These are phyloP conservation scores for Globisporangium megalacanthum DNA, from an alignment of 352 stramenopile genomes.

Conservation along the genomic window DNA sequence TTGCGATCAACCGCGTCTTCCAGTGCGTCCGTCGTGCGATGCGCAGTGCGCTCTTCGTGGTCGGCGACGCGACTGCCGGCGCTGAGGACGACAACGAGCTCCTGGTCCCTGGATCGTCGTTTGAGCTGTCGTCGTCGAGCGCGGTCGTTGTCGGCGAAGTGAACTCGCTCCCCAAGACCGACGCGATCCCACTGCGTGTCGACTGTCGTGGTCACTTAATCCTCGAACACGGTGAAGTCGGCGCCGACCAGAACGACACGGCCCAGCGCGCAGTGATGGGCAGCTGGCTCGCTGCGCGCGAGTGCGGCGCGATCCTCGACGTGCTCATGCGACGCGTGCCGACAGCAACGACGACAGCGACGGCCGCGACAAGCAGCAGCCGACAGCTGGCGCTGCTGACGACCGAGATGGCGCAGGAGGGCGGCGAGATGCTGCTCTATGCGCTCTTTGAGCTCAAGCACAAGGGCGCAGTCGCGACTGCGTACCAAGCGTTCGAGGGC, in stretches of 20 bases:
- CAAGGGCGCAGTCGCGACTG: slow-evolving; percentile 81
- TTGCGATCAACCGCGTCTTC: slow-evolving; percentile 46
- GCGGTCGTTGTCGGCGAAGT: slow-evolving; percentile 68
- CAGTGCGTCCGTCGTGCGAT: slow-evolving; percentile 51
- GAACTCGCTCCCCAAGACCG: slow-evolving; percentile 41
- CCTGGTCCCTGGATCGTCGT: slow-evolving; percentile 4
- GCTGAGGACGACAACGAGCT: slow-evolving; percentile 48
- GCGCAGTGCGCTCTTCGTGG: slow-evolving; percentile 55
- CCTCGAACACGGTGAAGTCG: slow-evolving; percentile 37
- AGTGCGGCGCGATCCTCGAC: slow-evolving; percentile 75
- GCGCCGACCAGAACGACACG: slow-evolving; percentile 39
- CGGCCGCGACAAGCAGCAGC: neutral
- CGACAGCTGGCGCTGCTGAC: slow-evolving; percentile 32
- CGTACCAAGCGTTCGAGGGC: slow-evolving; percentile 80
- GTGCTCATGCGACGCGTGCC: slow-evolving; percentile 64
- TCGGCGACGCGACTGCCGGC: slow-evolving; percentile 69
- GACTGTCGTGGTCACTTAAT: slow-evolving; percentile 81
- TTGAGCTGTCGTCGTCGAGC: slow-evolving; percentile 49
- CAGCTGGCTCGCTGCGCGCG: slow-evolving; percentile 82
- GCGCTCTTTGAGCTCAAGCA: slow-evolving; percentile 87
- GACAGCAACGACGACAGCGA: neutral
- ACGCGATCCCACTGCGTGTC: slow-evolving; percentile 52
- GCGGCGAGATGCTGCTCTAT: slow-evolving; percentile 71
- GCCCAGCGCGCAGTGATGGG: slow-evolving; percentile 79
- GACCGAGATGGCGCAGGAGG: slow-evolving; percentile 41